Percentiles rank a stretch among this genome's conserved stretches.
These are phyloP conservation scores for Cantharellus cinnabarinus DNA, from an alignment of 768 basidiomycete species.

Conservation along the genomic window DNA sequence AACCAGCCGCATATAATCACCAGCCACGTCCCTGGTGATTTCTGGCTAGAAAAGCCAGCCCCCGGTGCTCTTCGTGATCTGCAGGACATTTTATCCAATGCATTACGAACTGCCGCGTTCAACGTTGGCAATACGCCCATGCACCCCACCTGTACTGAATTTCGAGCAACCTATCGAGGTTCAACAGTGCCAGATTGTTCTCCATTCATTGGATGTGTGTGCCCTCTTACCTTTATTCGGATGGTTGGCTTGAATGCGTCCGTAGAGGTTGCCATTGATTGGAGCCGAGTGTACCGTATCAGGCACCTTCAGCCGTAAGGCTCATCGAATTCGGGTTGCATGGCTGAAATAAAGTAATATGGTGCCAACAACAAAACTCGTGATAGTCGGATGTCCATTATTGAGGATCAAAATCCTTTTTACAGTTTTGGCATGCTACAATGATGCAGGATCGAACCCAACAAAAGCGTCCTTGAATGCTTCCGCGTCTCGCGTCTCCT, in stretches of 20 bases:
- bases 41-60: background rate
- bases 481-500: slow-evolving; percentile 66
- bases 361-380: no score
- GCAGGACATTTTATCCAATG: slow-evolving; percentile 6
- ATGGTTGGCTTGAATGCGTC: background rate
- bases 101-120: slow-evolving; percentile 1
- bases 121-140: background rate
- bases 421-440: background rate
- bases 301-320: no score
- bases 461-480: slow-evolving; percentile 72
- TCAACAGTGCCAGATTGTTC: slow-evolving; percentile 6
- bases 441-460: slow-evolving; percentile 35
- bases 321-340: no score
- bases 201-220: slow-evolving; percentile 4
- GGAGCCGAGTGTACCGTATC: background rate
- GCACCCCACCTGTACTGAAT: slow-evolving; percentile 3
- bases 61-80: background rate
- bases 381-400: no score
- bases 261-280: background rate
- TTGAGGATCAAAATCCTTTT: no score
- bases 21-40: slow-evolving; percentile 4
- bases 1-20: slow-evolving; percentile 4
- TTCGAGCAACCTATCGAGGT: slow-evolving; percentile 1
- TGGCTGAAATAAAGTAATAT: no score
- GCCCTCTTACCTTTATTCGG: slow-evolving; percentile 5